A percentile compares a stretch with the other conserved stretches of the same genome.
These are phyloP conservation scores for Silene vulgaris DNA, from an alignment of 179 eudicot species.

Conservation along the genomic window DNA sequence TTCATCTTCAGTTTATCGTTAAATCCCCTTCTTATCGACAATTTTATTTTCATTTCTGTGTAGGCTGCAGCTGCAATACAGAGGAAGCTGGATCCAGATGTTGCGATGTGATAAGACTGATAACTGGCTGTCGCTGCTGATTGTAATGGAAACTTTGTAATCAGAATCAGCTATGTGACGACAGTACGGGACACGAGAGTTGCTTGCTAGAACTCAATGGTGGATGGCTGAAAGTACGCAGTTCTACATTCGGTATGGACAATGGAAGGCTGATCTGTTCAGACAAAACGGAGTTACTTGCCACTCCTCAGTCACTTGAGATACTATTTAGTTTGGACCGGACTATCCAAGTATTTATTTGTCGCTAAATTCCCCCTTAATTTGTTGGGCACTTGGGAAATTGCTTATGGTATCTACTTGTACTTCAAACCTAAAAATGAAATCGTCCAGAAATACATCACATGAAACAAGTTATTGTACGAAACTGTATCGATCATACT, in stretches of 20 bases:
- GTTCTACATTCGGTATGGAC: constrained; percentile 7
- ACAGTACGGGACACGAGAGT: background rate
- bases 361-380: background rate
- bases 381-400: background rate
- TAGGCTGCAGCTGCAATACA: constrained; percentile 96
- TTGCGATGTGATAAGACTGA: constrained; percentile 70
- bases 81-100: constrained; percentile 81
- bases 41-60: constrained; percentile 11
- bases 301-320: background rate
- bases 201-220: background rate
- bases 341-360: constrained; percentile 2
- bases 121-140: constrained; percentile 10
- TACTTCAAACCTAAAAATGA: background rate
- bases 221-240: background rate
- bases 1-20: too few relatives aligned
- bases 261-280: background rate
- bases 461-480: background rate
- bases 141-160: constrained; percentile 5
- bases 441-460: background rate
- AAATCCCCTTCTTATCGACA: background rate
- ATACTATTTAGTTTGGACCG: constrained; percentile 3
- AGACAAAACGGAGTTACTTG: background rate
- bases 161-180: background rate
- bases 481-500: background rate
- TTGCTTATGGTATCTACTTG: background rate